These are phyloP conservation scores for Skeletonema grethae DNA, from an alignment of 108 stramenopile species.

Conservation along the genomic window DNA sequence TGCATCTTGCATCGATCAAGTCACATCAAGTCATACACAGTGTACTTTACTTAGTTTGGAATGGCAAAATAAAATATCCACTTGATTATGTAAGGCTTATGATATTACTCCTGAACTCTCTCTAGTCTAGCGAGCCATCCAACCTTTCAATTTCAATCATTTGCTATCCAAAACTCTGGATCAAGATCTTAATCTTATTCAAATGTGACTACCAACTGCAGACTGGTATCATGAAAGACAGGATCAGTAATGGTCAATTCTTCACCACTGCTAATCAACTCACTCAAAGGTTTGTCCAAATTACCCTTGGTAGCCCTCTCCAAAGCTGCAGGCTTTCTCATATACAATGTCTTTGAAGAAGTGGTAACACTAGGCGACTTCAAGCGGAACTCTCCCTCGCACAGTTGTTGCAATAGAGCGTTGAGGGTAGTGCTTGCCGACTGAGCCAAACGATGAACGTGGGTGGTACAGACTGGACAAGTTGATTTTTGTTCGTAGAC, in stretches of 20 bases:
- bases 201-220: constrained; percentile 44
- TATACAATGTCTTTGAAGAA: constrained; percentile 83
- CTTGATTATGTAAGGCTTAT: background rate
- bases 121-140: background rate
- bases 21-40: too few species aligned
- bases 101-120: background rate
- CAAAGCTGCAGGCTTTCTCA: constrained; percentile 90
- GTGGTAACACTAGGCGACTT: constrained; percentile 86
- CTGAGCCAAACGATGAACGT: constrained; percentile 63
- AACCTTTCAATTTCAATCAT: background rate
- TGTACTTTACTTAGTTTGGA: too few species aligned
- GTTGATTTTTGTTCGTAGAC: constrained; percentile 86
- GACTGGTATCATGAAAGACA: constrained; percentile 55
- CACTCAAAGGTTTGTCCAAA: constrained; percentile 85
- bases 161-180: background rate
- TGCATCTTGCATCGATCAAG: too few species aligned
- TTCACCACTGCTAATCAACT: constrained; percentile 85
- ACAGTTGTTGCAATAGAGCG: constrained; percentile 75
- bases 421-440: constrained; percentile 60
- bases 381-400: constrained; percentile 79
- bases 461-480: constrained; percentile 87
- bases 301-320: constrained; percentile 86
- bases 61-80: too few species aligned
- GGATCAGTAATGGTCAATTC: constrained; percentile 93
- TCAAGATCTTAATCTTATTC: constrained; percentile 19